Evolutionary conservation across 2,329 filamentous ascomycete species (phyloP), one percentile per base, ranked within the genome.

Genomic region (Fusarium sp.): DNA sequence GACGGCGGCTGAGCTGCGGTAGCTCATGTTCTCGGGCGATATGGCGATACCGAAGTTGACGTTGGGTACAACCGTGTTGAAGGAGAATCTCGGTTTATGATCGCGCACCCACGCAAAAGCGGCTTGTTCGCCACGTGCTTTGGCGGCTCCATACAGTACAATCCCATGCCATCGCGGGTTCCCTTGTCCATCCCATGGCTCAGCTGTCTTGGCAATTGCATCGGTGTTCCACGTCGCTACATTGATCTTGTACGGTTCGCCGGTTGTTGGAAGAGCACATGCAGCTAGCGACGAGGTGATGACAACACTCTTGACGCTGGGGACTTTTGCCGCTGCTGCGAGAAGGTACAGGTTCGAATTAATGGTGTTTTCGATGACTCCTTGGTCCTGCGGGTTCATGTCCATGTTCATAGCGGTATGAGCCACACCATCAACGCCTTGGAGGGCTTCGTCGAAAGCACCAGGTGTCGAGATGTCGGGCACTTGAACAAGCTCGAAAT

Each of bases 371-470:
- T 11, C 11, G 1, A 54, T 39, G 2, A 30, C 24, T 1, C 2
- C 50, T 18, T 54, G 33, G 20, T 39, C 28, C 18, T 54, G 20
- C 3, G 33, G 50, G 24, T 54, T 39, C 33, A 54, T 54, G 4
- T 30, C 50, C 50, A 54, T 39, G 24, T 54, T 30, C 33, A 54
- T 54, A 5, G 50, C 33, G 7, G 15, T 39, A 54, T 54, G 50
- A 2, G 9, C 50, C 20, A 54, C 24, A 15, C 50, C 50, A 10
- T 54, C 33, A 3, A 54, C 50, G 11, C 11, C 50, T 7, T n/a
- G 0, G 14, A 54, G 50, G 3, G 20, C 24, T 12, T 39, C 4
- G 4, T 39, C 24, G 11, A 39, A 54, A 1, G 24, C 50, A 54
- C 20, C 24, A 4, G 33, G 24, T 4, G 3, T 28, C 14, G 33